Evolutionary conservation across 2,329 filamentous ascomycete species (phyloP).

Genomic region (Paecilomyces formosus): DNA sequence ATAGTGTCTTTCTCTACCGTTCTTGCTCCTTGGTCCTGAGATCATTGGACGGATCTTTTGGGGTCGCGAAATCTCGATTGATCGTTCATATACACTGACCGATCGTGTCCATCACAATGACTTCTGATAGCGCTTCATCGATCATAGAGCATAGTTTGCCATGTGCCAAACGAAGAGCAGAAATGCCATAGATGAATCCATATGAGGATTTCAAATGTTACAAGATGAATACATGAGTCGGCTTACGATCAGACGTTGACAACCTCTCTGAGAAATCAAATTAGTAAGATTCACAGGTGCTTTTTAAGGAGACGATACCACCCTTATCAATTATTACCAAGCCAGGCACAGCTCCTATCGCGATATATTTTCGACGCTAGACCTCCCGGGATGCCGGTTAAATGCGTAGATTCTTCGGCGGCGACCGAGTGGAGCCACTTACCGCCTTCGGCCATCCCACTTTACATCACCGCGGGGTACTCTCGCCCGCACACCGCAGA

Average conservation of each 20-base stretch:
- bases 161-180: background rate
- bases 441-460: background rate
- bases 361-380: background rate
- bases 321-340: background rate
- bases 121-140: background rate
- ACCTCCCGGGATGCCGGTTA: background rate
- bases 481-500: background rate
- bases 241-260: too few relatives aligned
- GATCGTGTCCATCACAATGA: background rate
- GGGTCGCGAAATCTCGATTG: background rate
- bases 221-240: background rate
- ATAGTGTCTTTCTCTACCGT: background rate
- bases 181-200: background rate
- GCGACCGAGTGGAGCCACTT: background rate
- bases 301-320: background rate
- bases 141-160: background rate
- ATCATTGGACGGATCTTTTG: background rate
- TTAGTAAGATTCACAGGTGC: background rate
- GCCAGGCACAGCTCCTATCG: background rate
- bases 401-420: background rate
- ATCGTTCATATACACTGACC: background rate
- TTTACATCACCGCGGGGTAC: background rate
- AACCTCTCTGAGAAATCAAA: too few relatives aligned
- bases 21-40: background rate
- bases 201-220: background rate